A percentile compares a stretch with the other conserved stretches of the same genome.
Evolutionary conservation across 306 rosid genomes (phyloP).

Genomic region (Dryas alaskensis): DNA sequence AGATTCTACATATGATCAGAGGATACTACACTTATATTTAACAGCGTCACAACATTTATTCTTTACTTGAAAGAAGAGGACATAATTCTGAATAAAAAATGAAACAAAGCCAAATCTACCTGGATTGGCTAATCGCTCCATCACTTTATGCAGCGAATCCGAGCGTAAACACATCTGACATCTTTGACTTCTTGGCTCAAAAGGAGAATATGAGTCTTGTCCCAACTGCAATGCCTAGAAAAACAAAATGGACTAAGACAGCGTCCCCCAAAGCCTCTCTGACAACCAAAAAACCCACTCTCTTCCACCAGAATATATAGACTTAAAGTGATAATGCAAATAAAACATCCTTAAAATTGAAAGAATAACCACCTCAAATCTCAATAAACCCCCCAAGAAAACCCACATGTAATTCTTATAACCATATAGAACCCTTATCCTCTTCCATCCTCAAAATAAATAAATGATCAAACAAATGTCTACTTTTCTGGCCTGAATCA

Average conservation of each 20-base stretch:
- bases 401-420: not conserved
- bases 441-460: not conserved
- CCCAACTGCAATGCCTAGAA: constrained; percentile 89
- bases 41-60: not conserved
- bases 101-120: constrained; percentile 36
- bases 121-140: constrained; percentile 91
- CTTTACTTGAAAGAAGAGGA: not conserved
- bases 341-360: not conserved
- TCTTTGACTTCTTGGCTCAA: constrained; percentile 77
- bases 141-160: constrained; percentile 90
- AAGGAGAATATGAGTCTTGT: constrained; percentile 62
- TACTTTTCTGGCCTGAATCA: no score
- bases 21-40: not conserved
- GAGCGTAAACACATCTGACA: constrained; percentile 96
- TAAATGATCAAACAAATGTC: not conserved
- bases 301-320: not conserved
- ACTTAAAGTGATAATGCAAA: not conserved
- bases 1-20: not conserved
- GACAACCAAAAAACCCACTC: not conserved
- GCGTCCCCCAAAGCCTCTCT: not conserved
- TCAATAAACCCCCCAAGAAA: not conserved
- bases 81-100: not conserved
- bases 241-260: constrained; percentile 7
- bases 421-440: not conserved
- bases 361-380: not conserved